These are phyloP conservation scores for Ascochyta lentis DNA, from an alignment of 2,329 filamentous ascomycete genomes.

Conservation along the genomic window DNA sequence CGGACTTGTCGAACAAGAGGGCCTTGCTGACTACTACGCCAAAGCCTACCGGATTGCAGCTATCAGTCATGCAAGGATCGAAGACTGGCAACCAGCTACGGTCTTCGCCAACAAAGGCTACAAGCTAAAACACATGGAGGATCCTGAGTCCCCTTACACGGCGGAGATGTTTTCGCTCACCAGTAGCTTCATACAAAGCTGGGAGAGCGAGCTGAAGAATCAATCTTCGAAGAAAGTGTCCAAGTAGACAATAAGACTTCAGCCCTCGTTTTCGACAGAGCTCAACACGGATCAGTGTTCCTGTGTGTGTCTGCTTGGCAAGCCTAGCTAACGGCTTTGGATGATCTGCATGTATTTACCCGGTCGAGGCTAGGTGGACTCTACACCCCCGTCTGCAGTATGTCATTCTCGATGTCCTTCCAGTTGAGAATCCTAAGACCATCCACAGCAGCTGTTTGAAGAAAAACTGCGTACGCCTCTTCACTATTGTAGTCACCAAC, in stretches of 20 bases:
- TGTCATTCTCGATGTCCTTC: neutral
- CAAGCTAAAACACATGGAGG: constrained; percentile 37
- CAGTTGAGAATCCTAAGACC: neutral
- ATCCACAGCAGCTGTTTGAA: neutral
- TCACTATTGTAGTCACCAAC: neutral
- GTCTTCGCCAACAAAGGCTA: constrained; percentile 43
- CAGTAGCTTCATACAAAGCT: constrained; percentile 35
- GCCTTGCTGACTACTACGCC: constrained; percentile 45
- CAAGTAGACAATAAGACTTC: neutral
- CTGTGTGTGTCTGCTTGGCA: neutral
- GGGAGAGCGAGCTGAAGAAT: constrained; percentile 37
- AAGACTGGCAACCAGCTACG: constrained; percentile 41
- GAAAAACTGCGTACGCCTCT: neutral
- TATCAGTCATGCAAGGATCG: constrained; percentile 36
- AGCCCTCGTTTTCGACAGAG: neutral
- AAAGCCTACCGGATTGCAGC: constrained; percentile 43
- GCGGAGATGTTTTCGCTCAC: constrained; percentile 42
- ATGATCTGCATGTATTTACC: constrained; percentile 12
- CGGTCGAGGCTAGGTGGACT: constrained; percentile 13
- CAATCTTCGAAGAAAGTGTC: constrained; percentile 6
- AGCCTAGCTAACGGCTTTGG: neutral
- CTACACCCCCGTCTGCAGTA: constrained; percentile 1
- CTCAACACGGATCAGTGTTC: neutral
- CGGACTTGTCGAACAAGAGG: constrained; percentile 43
- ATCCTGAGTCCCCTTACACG: constrained; percentile 34